Evolutionary conservation across 345 rosid genomes (phyloP).

Genomic region (Ceriops tagal): DNA sequence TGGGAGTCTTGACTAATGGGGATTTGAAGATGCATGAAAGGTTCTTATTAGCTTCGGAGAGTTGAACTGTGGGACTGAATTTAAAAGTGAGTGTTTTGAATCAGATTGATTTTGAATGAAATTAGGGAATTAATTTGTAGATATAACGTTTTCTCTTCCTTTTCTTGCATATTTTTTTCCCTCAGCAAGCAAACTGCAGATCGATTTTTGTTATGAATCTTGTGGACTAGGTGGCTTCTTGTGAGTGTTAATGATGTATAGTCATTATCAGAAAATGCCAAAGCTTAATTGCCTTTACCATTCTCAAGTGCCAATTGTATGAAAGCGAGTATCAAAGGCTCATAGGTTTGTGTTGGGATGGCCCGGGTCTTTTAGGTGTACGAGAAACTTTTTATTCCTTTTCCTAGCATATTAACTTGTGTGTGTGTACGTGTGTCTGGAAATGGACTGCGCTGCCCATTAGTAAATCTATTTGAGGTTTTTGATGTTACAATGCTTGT

Average conservation of each 20-base stretch:
- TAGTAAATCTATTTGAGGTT: slow-evolving; percentile 6
- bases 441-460: neutral
- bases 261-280: neutral
- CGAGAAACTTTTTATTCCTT: no score
- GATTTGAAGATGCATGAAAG: neutral
- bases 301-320: neutral
- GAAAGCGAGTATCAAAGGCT: no score
- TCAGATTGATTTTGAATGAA: slow-evolving; percentile 1
- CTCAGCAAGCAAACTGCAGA: neutral
- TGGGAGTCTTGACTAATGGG: neutral
- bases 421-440: no score
- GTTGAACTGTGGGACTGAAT: neutral
- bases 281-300: neutral
- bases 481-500: neutral
- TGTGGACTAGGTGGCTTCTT: neutral
- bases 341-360: no score
- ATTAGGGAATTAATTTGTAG: neutral
- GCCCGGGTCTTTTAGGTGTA: no score
- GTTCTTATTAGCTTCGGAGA: neutral
- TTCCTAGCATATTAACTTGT: no score
- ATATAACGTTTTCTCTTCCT: neutral
- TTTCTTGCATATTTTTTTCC: neutral
- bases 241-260: neutral
- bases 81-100: slow-evolving; percentile 1
- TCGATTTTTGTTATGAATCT: neutral